These are phyloP conservation scores for Solioccasus polychromus DNA, from an alignment of 768 basidiomycete species.

Conservation along the genomic window DNA sequence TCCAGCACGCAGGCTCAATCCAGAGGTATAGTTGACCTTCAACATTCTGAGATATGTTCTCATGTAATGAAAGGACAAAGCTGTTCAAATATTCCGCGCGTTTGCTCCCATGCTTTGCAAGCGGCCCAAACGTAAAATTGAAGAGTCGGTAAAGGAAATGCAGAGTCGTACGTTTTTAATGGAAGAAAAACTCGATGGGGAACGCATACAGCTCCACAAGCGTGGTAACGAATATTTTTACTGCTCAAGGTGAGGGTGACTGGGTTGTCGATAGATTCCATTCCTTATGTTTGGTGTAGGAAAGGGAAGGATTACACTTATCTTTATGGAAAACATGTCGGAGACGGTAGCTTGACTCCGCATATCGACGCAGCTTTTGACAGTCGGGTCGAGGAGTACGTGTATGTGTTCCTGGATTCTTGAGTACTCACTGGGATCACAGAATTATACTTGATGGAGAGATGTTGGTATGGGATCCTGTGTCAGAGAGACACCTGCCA, in stretches of 20 bases:
- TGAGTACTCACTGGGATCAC: constrained; percentile 6
- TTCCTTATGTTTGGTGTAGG: constrained; percentile 37
- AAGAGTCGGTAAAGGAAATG: constrained; percentile 85
- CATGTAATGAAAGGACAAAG: constrained; percentile 63
- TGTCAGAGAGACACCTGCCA: constrained; percentile 81
- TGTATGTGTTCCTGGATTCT: neutral
- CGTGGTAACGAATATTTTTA: constrained; percentile 89
- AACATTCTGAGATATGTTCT: neutral
- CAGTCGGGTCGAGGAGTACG: constrained; percentile 76
- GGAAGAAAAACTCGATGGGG: constrained; percentile 97
- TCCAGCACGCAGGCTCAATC: constrained; percentile 60
- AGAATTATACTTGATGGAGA: constrained; percentile 97
- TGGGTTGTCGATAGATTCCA: neutral
- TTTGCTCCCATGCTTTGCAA: constrained; percentile 97
- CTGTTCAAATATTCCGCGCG: constrained; percentile 75
- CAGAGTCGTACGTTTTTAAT: constrained; percentile 76
- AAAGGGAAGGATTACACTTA: constrained; percentile 92
- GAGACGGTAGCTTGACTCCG: constrained; percentile 85
- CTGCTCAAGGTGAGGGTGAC: constrained; percentile 72
- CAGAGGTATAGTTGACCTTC: constrained; percentile 39
- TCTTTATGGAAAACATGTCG: constrained; percentile 84
- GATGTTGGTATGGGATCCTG: constrained; percentile 98
- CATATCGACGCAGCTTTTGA: constrained; percentile 78
- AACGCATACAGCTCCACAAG: constrained; percentile 94
- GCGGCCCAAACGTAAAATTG: constrained; percentile 75